A percentile compares a stretch with the other conserved stretches of the same genome.
phyloP scores from a whole-genome alignment of 2,329 filamentous ascomycete genomes.

The Phyllosticta citrichinensis region DNA sequence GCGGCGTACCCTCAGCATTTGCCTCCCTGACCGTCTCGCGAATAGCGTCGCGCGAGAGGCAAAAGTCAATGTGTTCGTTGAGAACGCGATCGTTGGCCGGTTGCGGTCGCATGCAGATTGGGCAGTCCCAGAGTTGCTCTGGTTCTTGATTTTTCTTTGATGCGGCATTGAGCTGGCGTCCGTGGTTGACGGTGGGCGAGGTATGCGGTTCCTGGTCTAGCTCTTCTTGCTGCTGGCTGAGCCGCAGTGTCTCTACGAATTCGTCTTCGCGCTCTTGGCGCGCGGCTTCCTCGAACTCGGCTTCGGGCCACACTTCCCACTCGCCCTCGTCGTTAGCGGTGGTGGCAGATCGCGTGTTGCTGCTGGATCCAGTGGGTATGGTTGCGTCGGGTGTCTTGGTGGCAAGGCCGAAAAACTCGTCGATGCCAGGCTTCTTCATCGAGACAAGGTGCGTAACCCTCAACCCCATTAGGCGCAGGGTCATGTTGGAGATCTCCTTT shows the following conservation, averaged over 20 bases:
- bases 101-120: constrained; percentile 74
- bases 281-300: constrained; percentile 53
- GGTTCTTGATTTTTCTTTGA: background rate
- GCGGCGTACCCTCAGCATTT: background rate
- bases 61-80: constrained; percentile 88
- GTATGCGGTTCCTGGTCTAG: constrained; percentile 8
- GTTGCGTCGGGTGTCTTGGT: constrained; percentile 22
- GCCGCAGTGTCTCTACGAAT: constrained; percentile 49
- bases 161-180: background rate
- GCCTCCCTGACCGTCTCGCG: constrained; percentile 61
- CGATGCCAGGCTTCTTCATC: constrained; percentile 68
- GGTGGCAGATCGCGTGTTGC: background rate
- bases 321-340: constrained; percentile 37
- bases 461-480: constrained; percentile 75
- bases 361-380: constrained; percentile 20
- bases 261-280: constrained; percentile 51
- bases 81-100: constrained; percentile 63
- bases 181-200: background rate
- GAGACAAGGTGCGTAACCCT: constrained; percentile 80
- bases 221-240: constrained; percentile 47
- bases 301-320: constrained; percentile 61
- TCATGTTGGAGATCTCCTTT: constrained; percentile 71
- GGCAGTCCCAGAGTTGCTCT: constrained; percentile 62
- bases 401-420: constrained; percentile 64
- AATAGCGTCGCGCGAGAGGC: constrained; percentile 77